Conservation (phyloP, 163 green algal genomes). For the Scenedesmus sp. region DNA sequence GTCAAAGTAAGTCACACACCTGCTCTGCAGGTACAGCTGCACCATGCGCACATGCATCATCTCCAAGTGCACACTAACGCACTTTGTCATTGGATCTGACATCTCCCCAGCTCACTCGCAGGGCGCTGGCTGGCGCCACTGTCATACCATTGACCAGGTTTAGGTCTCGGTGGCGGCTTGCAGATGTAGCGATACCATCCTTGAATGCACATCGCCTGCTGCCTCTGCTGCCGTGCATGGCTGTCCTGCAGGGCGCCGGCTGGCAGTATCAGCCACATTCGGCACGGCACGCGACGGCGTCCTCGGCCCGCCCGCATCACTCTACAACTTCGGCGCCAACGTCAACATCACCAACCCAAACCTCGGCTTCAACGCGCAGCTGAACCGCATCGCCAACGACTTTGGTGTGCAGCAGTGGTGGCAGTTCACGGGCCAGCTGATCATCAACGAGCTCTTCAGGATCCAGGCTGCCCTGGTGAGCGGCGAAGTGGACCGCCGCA, state of each 20-base stretch:
- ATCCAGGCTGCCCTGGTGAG: conserved; percentile 39
- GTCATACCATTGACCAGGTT: too few relatives aligned
- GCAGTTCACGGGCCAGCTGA: conserved; percentile 21
- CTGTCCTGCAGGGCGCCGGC: conserved; percentile 29
- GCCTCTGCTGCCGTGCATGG: neutral
- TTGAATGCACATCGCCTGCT: neutral
- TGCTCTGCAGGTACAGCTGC: neutral
- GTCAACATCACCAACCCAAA: conserved; percentile 45
- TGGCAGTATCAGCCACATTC: conserved; percentile 32
- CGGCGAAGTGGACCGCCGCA: neutral
- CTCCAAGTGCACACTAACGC: neutral
- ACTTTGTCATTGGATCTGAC: too few relatives aligned
- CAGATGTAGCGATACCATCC: too few relatives aligned
- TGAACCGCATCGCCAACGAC: conserved; percentile 49
- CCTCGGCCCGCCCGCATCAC: neutral
- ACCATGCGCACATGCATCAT: neutral
- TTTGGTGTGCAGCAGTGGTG: conserved; percentile 55
- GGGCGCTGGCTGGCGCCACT: too few relatives aligned
- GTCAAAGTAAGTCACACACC: too few relatives aligned
- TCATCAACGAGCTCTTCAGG: conserved; percentile 29
- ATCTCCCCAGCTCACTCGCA: too few relatives aligned
- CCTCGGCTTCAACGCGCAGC: conserved; percentile 20
- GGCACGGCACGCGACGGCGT: neutral
- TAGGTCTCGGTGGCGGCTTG: too few relatives aligned
- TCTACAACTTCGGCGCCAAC: conserved; percentile 53